phyloP scores from a whole-genome alignment of 73 alveolate species.

The Symbiodinium pilosum region DNA sequence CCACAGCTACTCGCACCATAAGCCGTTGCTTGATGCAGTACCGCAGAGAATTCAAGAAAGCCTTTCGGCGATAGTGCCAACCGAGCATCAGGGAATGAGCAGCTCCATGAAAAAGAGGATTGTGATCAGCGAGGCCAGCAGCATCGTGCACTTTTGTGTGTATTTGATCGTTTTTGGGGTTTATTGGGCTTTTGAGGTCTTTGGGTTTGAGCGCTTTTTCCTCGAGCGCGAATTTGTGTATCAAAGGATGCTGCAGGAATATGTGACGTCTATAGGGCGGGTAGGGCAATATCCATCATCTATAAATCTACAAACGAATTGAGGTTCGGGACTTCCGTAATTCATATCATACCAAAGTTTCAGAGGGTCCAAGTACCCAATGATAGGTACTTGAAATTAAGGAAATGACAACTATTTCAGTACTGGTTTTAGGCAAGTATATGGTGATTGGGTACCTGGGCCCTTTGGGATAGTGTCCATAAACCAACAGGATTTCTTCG shows the following conservation, averaged over 20 bases:
- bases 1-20: neutral
- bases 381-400: no score
- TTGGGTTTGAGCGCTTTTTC: neutral
- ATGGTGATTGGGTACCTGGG: no score
- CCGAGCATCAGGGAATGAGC: neutral
- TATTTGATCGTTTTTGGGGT: neutral
- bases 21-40: constrained; percentile 22
- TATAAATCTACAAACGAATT: no score
- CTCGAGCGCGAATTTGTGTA: neutral
- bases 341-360: no score
- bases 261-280: no score
- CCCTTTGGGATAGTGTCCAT: no score
- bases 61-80: neutral
- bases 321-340: no score
- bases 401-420: no score
- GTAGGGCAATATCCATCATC: no score
- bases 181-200: neutral
- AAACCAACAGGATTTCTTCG: no score
- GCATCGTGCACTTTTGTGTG: neutral
- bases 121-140: neutral
- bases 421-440: no score
- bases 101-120: neutral
- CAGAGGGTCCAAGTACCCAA: no score
- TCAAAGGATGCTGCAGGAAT: neutral
- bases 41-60: neutral